Evolutionary conservation across 2,329 filamentous ascomycete species (phyloP).

Genomic region (Dactylellina haptotyla): DNA sequence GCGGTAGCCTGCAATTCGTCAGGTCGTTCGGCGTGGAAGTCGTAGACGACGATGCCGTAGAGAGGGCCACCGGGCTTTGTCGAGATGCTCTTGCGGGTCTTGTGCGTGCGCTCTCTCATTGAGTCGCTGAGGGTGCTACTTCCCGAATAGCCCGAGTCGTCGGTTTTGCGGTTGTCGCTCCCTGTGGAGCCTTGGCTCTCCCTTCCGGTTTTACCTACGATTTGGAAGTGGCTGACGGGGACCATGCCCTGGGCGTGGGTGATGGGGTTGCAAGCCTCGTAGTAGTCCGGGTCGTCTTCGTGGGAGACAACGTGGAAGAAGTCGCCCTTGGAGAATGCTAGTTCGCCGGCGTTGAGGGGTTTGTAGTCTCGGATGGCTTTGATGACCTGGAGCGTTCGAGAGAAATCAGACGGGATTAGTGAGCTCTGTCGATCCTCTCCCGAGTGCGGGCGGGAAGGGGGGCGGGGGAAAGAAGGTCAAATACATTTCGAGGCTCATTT

Average conservation of each 20-base stretch:
- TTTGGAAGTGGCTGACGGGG: slow-evolving; percentile 92
- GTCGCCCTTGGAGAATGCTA: slow-evolving; percentile 92
- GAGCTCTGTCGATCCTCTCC: neutral
- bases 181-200: slow-evolving; percentile 78
- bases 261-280: slow-evolving; percentile 95
- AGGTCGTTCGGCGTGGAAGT: slow-evolving; percentile 93
- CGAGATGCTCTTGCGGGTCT: slow-evolving; percentile 59
- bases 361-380: slow-evolving; percentile 94
- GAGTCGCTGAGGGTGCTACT: slow-evolving; percentile 60
- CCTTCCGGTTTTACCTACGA: slow-evolving; percentile 88
- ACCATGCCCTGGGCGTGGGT: slow-evolving; percentile 89
- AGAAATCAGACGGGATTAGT: slow-evolving; percentile 5
- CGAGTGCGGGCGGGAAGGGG: too few species aligned
- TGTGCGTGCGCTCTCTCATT: slow-evolving; percentile 55
- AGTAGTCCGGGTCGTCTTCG: slow-evolving; percentile 95
- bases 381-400: slow-evolving; percentile 77
- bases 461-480: neutral
- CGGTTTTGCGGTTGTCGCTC: slow-evolving; percentile 68
- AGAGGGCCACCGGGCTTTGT: slow-evolving; percentile 79
- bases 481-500: slow-evolving; percentile 3
- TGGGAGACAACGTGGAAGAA: slow-evolving; percentile 98
- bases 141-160: slow-evolving; percentile 87
- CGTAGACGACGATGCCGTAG: slow-evolving; percentile 95
- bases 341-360: slow-evolving; percentile 78
- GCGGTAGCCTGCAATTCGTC: slow-evolving; percentile 95